Evolutionary conservation across 2,329 filamentous ascomycete genomes (phyloP), one percentile per base, ranked within the genome.

Genomic region (Periconia sp.): DNA sequence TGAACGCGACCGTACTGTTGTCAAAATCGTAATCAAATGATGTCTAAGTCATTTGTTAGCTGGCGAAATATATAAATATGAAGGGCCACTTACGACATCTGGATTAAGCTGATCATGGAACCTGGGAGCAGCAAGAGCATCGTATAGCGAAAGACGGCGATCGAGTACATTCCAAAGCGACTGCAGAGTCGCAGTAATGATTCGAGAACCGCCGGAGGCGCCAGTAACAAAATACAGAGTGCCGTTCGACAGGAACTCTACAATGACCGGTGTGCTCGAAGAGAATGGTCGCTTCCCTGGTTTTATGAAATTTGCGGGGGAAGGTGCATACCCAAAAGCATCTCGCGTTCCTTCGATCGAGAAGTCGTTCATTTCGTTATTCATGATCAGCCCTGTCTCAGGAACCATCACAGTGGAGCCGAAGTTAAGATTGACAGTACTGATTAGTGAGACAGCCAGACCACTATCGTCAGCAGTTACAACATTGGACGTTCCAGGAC

Each of bases 371-470:
- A 72, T 72, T 40, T 73, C 73, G 50, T 77, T 74, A 66, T 77
- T 69, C 75, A 94, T 82, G 40, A 95, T 88, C 45, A 95, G 79
- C 12, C 91, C 92, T 0, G 90, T 92, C 56, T 86, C 80, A 0
- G 89, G 89, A 1, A 92, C 86, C 72, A 95, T 83, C 50, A 95
- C 68, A 15, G 83, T 78, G 19, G 85, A 86, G 32, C 92, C 92
- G 58, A 95, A 96, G 3, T 92, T 77, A 3, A 92, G 77, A 68
- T 96, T 96, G 42, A 96, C 77, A 0, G 92, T 96, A 1, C 89
- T 94, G 0, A 92, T 96, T 11, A 91, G 77, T 1, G 87, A 87
- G 23, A 95, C 80, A 2, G 90, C 84, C 68, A 96, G 76, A 5
- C 91, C 92, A 0, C 79, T 77, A 4, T 71, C 68, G 66, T 96